Percentiles rank a stretch among this genome's conserved stretches.
Conservation (phyloP, 2,329 filamentous ascomycete genomes). For the Furcasterigmium sp. region DNA sequence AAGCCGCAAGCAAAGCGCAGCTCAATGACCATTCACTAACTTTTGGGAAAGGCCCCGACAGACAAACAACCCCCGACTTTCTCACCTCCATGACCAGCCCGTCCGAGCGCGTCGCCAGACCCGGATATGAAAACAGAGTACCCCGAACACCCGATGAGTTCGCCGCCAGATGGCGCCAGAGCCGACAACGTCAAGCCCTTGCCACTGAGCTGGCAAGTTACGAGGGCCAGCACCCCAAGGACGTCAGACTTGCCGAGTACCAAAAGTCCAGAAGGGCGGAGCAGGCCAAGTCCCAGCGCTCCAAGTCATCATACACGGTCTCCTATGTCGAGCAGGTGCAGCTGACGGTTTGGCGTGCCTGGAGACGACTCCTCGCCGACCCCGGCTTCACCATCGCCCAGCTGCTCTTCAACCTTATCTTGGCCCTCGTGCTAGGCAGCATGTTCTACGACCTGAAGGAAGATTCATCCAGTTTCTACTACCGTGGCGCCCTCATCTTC, state of each 20-base stretch:
- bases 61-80: conserved; percentile 65
- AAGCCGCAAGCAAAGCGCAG: conserved; percentile 30
- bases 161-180: conserved; percentile 58
- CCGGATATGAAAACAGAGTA: conserved; percentile 49
- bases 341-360: conserved; percentile 53
- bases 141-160: conserved; percentile 67
- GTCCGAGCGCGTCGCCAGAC: conserved; percentile 53
- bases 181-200: conserved; percentile 54
- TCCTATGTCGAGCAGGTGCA: conserved; percentile 68
- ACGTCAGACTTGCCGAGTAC: not conserved
- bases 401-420: conserved; percentile 32
- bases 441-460: conserved; percentile 57
- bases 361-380: conserved; percentile 61
- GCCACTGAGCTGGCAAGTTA: conserved; percentile 39
- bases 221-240: conserved; percentile 10
- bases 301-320: conserved; percentile 70
- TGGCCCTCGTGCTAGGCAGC: conserved; percentile 54
- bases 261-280: conserved; percentile 37
- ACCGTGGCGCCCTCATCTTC: conserved; percentile 17
- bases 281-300: conserved; percentile 57
- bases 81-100: conserved; percentile 64
- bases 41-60: conserved; percentile 21
- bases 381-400: conserved; percentile 39
- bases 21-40: too few species aligned
- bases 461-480: conserved; percentile 51